Base-by-base conservation (phyloP, 176 grass and related monocot species). In the Dactylis glomerata region DNA sequence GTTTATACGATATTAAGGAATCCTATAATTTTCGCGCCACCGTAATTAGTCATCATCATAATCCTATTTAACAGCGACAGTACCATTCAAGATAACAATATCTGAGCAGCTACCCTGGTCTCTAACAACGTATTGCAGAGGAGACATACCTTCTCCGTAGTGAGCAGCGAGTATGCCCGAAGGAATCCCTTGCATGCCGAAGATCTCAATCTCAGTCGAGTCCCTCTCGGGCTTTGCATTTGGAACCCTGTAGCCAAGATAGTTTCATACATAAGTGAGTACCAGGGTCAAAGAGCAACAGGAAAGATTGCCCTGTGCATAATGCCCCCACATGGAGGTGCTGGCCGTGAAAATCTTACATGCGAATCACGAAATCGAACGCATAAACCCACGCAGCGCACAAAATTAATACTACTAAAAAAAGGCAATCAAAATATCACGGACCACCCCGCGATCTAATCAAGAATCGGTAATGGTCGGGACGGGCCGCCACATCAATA, bases 171-270 rank as follows among this genome's bases (percentile, higher is more conserved):
- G 81, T 31, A 99, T 88, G 76, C 92, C 84, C n/a, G 93, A 46
- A 75, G 92, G 97, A 79, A 99, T 93, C 85, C 97, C 97, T 89
- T 99, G 97, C 97, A 99, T 99, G 63, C 97, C 97, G 45, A 94
- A 99, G 16, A 99, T 99, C 88, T 99, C 97, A 73, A 99, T 96
- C n/a, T 99, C 97, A 3, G 90, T 99, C 4, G 93, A 99, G 22
- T 99, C 93, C 88, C 97, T 94, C 52, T 92, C 97, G 24, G 93
- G 88, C 79, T 94, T 99, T 6, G 97, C 92, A 85, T 99, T 99
- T 28, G 97, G 97, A 63, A 99, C 97, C 75, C 96, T 99, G 91
- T 10, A 86, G 57, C 68, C 16, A 65, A 78, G 78, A 64, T 10
- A 76, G 67, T 62, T 79, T 17, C 8, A 36, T 24, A 34, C 9